Evolutionary conservation across 2,329 filamentous ascomycete species (phyloP).

Genomic region (Arthrobotrys entomopaga): DNA sequence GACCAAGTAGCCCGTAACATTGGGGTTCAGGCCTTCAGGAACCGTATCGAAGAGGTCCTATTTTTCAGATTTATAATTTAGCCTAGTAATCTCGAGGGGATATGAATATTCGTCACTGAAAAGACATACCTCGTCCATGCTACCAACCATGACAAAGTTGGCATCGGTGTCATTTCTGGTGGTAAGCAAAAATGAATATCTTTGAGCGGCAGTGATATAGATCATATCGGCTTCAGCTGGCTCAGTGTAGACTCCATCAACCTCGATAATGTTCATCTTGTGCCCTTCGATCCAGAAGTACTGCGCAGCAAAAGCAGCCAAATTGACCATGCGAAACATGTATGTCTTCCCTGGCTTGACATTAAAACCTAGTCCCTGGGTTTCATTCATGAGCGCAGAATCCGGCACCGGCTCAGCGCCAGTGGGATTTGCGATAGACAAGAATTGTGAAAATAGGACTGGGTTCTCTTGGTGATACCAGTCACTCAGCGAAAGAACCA

Average conservation of each 20-base stretch:
- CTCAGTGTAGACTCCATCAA: slow-evolving; percentile 77
- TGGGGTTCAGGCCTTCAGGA: slow-evolving; percentile 75
- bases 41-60: slow-evolving; percentile 75
- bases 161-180: slow-evolving; percentile 70
- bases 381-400: slow-evolving; percentile 77
- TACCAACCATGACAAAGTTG: slow-evolving; percentile 75
- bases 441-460: slow-evolving; percentile 65
- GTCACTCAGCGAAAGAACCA: slow-evolving; percentile 74
- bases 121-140: slow-evolving; percentile 72
- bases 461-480: slow-evolving; percentile 75
- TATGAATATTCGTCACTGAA: neutral
- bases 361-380: slow-evolving; percentile 69
- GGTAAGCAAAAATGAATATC: slow-evolving; percentile 68
- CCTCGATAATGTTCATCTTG: slow-evolving; percentile 75
- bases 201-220: slow-evolving; percentile 75
- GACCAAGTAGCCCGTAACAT: slow-evolving; percentile 73
- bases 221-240: slow-evolving; percentile 71
- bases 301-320: slow-evolving; percentile 72
- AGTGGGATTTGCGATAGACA: slow-evolving; percentile 65
- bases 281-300: slow-evolving; percentile 75
- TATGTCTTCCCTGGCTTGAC: slow-evolving; percentile 77
- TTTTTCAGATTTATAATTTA: neutral
- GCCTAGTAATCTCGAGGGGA: neutral
- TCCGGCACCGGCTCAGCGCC: slow-evolving; percentile 74
- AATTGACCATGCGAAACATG: slow-evolving; percentile 76